Evolutionary conservation across 1,139 yeast species (phyloP).

Genomic region (Suhomyces bokatorum): DNA sequence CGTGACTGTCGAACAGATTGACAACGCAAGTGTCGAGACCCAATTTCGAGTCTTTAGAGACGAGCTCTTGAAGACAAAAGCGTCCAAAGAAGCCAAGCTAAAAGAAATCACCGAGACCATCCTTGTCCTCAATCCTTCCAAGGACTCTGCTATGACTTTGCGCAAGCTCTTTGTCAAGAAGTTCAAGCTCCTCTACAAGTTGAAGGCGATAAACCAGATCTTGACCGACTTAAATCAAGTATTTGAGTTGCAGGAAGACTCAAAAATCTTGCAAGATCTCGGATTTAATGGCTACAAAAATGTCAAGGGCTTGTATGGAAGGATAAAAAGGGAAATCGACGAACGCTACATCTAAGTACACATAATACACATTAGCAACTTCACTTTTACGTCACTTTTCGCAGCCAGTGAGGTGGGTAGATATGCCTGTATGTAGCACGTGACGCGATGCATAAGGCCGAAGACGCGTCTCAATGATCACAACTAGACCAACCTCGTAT

Average conservation of each 20-base stretch:
- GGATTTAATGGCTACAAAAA: constrained; percentile 1
- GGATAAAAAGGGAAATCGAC: constrained; percentile 15
- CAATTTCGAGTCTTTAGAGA: constrained; percentile 12
- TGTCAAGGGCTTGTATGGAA: constrained; percentile 7
- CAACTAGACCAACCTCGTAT: no score
- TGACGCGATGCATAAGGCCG: background rate
- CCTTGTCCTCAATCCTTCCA: constrained; percentile 4
- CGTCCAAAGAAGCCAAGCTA: constrained; percentile 13
- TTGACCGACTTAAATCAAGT: constrained; percentile 12
- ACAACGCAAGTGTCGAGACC: constrained; percentile 3
- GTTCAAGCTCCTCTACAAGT: constrained; percentile 13
- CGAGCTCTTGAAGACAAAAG: constrained; percentile 12
- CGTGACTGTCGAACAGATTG: constrained; percentile 6
- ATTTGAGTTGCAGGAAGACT: constrained; percentile 18
- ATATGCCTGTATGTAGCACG: background rate
- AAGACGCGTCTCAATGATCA: background rate
- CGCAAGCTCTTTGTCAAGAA: constrained; percentile 15
- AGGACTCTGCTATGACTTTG: background rate
- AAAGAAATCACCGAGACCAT: constrained; percentile 12
- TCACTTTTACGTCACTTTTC: no score
- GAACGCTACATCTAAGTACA: constrained; percentile 12
- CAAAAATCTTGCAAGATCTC: constrained; percentile 8
- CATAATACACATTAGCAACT: no score
- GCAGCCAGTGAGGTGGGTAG: background rate
- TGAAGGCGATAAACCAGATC: constrained; percentile 14